Conservation (phyloP, 768 basidiomycete genomes). For the Boletus rex-veris region DNA sequence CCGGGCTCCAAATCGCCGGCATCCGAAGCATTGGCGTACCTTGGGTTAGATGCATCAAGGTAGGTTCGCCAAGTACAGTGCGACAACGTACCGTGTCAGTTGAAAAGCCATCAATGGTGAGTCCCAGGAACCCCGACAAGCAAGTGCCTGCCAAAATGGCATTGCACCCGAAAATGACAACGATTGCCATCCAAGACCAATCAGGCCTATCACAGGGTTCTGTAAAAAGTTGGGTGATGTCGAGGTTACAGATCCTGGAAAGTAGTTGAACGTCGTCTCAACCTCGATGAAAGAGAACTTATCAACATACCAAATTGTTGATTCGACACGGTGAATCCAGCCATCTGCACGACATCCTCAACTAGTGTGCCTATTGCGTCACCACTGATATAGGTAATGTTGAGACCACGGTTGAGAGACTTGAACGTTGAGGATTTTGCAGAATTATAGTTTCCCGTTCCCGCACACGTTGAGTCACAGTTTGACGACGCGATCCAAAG, state of each 20-base stretch:
- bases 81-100: slow-evolving; percentile 44
- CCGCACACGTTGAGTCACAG: slow-evolving; percentile 32
- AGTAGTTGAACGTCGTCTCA: slow-evolving; percentile 22
- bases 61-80: background rate
- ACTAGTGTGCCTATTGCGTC: slow-evolving; percentile 44
- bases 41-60: slow-evolving; percentile 12
- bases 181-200: slow-evolving; percentile 66
- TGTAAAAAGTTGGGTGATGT: slow-evolving; percentile 40
- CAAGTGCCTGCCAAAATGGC: slow-evolving; percentile 69
- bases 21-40: slow-evolving; percentile 41
- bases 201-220: slow-evolving; percentile 59
- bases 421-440: slow-evolving; percentile 36
- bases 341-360: slow-evolving; percentile 69
- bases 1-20: slow-evolving; percentile 54
- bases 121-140: slow-evolving; percentile 39
- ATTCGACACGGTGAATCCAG: slow-evolving; percentile 50
- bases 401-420: slow-evolving; percentile 32
- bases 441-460: slow-evolving; percentile 33
- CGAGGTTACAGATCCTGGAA: slow-evolving; percentile 34
- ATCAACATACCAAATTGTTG: slow-evolving; percentile 54
- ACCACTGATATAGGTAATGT: slow-evolving; percentile 46
- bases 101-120: slow-evolving; percentile 62
- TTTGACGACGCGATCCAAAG: slow-evolving; percentile 45
- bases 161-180: slow-evolving; percentile 54
- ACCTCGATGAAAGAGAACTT: background rate